Base-by-base conservation (phyloP, 495 filamentous ascomycete genomes). In the Penicillium maclennaniae region DNA sequence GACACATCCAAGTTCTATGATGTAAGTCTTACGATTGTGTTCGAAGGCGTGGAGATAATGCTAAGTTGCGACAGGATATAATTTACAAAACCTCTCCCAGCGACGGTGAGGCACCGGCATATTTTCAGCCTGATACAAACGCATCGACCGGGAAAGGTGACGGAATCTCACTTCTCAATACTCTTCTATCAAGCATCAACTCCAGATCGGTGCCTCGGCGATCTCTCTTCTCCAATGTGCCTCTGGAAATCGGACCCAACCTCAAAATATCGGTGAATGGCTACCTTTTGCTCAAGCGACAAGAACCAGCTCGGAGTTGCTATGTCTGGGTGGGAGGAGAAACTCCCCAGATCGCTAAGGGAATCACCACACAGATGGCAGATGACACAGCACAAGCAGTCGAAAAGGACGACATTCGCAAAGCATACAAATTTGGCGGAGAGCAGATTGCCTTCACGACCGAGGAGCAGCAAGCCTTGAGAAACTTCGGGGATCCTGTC, bases 341-440 rank as follows among this genome's bases (percentile, higher is more conserved):
- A 62, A 85, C 83, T 48, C 77, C 87, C 4, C 87, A 96, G 62
- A 85, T 97, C 41, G 91, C 82, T 10, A 76, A 83, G 20, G 86
- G 86, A 2, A 77, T 83, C 45, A 91, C 90, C 0, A 82, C 83
- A 1, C 81, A 84, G 45, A 74, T 89, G 38, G 85, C 88, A 16
- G 88, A 88, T 20, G 87, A 92, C 54, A 88, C 84, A 1, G 82
- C 83, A 4, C 77, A 84, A 31, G 78, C 80, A 0, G 83, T 97
- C 2, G 89, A 96, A 49, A 92, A 92, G 59, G 67, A 68, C 8
- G 89, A 96, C 53, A 81, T 96, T 34, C 84, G 86, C 48, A 97
- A 95, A 62, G 95, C 92, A 0, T 99, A 92, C 74, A 96, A 92
- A 60, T 97, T 96, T 58, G 95, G 92, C 27, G 91, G 89, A 17